Conservation (phyloP, 23 red algal genomes). For the Gracilaria domingensis region DNA sequence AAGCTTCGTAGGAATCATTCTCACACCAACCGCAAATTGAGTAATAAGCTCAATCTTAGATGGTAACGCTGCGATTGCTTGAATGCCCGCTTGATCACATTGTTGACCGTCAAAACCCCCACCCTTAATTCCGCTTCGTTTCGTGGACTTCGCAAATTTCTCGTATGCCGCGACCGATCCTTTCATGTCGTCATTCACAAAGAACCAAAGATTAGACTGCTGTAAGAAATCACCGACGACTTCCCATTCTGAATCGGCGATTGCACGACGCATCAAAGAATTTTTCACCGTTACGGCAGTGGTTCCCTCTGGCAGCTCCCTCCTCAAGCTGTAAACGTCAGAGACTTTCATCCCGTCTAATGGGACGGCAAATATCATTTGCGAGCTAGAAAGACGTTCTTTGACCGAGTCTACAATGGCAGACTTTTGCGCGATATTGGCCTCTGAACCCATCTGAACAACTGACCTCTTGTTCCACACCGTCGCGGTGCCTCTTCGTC, state of each 20-base stretch:
- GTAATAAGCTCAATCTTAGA: slow-evolving; percentile 86
- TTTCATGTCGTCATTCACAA: slow-evolving; percentile 83
- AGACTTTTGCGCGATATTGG: slow-evolving; percentile 38
- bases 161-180: slow-evolving; percentile 66
- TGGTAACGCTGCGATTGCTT: slow-evolving; percentile 76
- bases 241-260: slow-evolving; percentile 67
- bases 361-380: slow-evolving; percentile 70
- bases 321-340: slow-evolving; percentile 61
- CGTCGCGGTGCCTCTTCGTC: not conserved
- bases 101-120: slow-evolving; percentile 78
- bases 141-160: slow-evolving; percentile 50
- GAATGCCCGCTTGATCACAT: slow-evolving; percentile 77
- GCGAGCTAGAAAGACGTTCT: slow-evolving; percentile 20
- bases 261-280: slow-evolving; percentile 88
- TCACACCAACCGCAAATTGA: slow-evolving; percentile 87
- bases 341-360: slow-evolving; percentile 70
- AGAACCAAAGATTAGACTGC: slow-evolving; percentile 89
- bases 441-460: slow-evolving; percentile 43
- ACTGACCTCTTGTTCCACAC: not conserved
- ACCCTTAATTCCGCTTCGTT: slow-evolving; percentile 61
- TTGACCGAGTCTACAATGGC: slow-evolving; percentile 58
- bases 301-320: slow-evolving; percentile 74
- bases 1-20: slow-evolving; percentile 86
- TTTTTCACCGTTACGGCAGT: slow-evolving; percentile 84
- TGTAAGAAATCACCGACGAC: slow-evolving; percentile 46